Percentiles rank a stretch among this genome's conserved stretches.
Conservation (phyloP, 768 basidiomycete species). For the Kwoniella bestiolae region DNA sequence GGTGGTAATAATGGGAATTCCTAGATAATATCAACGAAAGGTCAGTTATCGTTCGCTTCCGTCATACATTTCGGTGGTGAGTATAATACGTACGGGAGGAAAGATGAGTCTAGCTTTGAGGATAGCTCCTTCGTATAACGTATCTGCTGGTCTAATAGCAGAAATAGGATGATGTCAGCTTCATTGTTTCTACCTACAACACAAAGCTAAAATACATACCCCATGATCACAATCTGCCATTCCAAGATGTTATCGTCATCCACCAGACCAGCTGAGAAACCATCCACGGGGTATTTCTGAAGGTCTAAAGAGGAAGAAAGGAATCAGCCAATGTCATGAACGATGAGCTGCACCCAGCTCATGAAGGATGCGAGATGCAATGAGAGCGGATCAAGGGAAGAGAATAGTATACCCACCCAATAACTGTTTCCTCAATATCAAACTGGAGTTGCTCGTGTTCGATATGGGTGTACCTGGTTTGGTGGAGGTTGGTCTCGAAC, state of each 20-base stretch:
- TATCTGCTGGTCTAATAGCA: slow-evolving; percentile 78
- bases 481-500: slow-evolving; percentile 37
- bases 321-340: not conserved
- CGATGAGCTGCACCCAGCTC: not conserved
- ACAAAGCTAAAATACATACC: slow-evolving; percentile 61
- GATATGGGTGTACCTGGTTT: slow-evolving; percentile 48
- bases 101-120: slow-evolving; percentile 89
- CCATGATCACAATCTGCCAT: slow-evolving; percentile 95
- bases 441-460: slow-evolving; percentile 31
- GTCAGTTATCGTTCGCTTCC: not conserved
- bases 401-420: slow-evolving; percentile 38
- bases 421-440: slow-evolving; percentile 53
- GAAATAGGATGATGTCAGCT: not conserved
- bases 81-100: slow-evolving; percentile 62
- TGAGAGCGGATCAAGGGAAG: not conserved
- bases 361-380: too few species aligned
- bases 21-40: slow-evolving; percentile 25
- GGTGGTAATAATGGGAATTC: slow-evolving; percentile 91
- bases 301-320: slow-evolving; percentile 64
- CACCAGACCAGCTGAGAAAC: slow-evolving; percentile 96
- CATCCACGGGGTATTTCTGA: slow-evolving; percentile 89
- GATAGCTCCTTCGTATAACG: slow-evolving; percentile 95
- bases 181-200: not conserved
- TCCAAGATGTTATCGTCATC: slow-evolving; percentile 93
- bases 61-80: slow-evolving; percentile 7